These are phyloP conservation scores for Cadophora sp. DNA, from an alignment of 2,329 filamentous ascomycete genomes.

Conservation along the genomic window DNA sequence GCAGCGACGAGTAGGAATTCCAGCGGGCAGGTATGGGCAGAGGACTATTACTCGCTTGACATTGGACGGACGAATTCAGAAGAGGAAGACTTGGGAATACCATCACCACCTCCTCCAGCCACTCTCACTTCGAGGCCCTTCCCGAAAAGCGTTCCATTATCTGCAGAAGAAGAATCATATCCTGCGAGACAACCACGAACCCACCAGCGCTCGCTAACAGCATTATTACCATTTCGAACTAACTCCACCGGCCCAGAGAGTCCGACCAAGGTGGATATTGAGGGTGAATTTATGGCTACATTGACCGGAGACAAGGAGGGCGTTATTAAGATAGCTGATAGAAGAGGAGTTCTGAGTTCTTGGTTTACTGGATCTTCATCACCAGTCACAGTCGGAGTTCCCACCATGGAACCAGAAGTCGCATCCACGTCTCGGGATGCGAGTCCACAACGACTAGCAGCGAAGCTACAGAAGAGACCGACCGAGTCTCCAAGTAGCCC, in stretches of 20 bases:
- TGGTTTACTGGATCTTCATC: constrained; percentile 43
- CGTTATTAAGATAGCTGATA: constrained; percentile 37
- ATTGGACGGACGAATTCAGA: constrained; percentile 22
- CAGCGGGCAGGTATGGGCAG: constrained; percentile 40
- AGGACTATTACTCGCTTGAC: constrained; percentile 38
- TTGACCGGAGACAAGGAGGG: constrained; percentile 42
- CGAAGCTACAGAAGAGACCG: constrained; percentile 34
- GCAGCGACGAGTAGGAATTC: constrained; percentile 32
- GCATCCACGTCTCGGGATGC: constrained; percentile 25
- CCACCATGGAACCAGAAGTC: constrained; percentile 28
- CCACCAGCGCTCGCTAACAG: constrained; percentile 38
- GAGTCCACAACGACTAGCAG: constrained; percentile 30
- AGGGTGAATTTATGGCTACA: constrained; percentile 39
- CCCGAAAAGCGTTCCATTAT: constrained; percentile 25
- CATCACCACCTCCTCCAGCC: constrained; percentile 24
- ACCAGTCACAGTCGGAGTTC: constrained; percentile 36
- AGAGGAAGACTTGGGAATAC: constrained; percentile 21
- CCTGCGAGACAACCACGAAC: constrained; percentile 30
- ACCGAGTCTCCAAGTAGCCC: constrained; percentile 31
- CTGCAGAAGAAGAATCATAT: constrained; percentile 30
- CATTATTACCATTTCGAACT: constrained; percentile 37
- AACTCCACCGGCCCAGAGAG: constrained; percentile 31
- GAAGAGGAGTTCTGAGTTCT: constrained; percentile 38
- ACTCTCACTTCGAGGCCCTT: constrained; percentile 24
- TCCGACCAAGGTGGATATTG: constrained; percentile 27